Evolutionary conservation across 2,329 filamentous ascomycete species (phyloP).

Genomic region (Aureobasidium subglaciale): DNA sequence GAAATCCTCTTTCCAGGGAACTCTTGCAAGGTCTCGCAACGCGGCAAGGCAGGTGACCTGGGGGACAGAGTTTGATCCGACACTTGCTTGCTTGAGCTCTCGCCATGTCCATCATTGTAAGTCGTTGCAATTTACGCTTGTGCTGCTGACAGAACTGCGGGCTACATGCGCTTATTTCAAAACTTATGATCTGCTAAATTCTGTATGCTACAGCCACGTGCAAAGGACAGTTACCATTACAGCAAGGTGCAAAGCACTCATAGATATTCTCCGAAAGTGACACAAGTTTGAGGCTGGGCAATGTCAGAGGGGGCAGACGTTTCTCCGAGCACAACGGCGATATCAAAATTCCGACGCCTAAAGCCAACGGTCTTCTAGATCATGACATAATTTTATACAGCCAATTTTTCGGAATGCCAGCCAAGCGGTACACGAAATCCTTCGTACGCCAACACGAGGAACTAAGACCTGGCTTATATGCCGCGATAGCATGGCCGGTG

Average conservation of each 20-base stretch:
- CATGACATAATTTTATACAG: neutral
- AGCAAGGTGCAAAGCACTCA: neutral
- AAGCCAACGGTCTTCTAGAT: constrained; percentile 4
- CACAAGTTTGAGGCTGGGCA: neutral
- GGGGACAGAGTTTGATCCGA: neutral
- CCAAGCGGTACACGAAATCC: neutral
- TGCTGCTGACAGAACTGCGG: no score
- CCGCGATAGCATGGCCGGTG: neutral
- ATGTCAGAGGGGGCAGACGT: neutral
- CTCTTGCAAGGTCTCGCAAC: no score
- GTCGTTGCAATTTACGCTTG: no score
- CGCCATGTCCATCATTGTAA: no score
- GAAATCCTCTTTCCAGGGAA: no score
- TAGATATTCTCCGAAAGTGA: neutral
- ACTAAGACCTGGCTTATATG: neutral
- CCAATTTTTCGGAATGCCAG: neutral
- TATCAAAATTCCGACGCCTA: constrained; percentile 2
- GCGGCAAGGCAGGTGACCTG: constrained; percentile 1
- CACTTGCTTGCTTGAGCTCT: neutral
- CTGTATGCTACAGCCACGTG: neutral
- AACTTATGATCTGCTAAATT: no score
- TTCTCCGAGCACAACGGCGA: neutral
- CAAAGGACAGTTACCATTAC: no score
- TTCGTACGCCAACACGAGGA: neutral
- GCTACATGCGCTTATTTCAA: no score